Evolutionary conservation across 2,329 filamentous ascomycete genomes (phyloP).

Genomic region (Hirsutella rhossiliensis): DNA sequence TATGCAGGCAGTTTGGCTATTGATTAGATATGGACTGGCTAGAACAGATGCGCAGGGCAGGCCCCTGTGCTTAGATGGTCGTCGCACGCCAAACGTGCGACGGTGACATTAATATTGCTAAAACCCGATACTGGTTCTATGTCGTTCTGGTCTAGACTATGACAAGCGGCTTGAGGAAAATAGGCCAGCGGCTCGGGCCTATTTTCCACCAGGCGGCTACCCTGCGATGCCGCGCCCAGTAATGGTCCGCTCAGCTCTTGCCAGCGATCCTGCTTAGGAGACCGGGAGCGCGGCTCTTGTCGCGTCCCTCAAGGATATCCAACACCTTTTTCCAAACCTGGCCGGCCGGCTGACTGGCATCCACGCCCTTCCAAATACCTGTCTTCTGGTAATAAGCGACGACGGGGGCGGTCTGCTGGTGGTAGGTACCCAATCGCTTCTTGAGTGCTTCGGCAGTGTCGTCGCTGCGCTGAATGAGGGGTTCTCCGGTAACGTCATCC

Average conservation of each 20-base stretch:
- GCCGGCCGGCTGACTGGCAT: slow-evolving; percentile 90
- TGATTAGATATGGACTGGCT: no score
- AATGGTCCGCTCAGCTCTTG: slow-evolving; percentile 11
- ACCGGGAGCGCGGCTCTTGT: slow-evolving; percentile 22
- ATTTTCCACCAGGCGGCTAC: no score
- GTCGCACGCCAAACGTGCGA: neutral
- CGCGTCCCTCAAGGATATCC: slow-evolving; percentile 61
- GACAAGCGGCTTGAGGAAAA: neutral
- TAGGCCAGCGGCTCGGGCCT: neutral
- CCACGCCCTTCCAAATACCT: slow-evolving; percentile 91
- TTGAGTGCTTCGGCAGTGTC: slow-evolving; percentile 93
- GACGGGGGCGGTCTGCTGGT: slow-evolving; percentile 84
- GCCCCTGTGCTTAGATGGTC: no score
- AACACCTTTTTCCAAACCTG: slow-evolving; percentile 93
- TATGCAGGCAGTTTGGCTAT: no score
- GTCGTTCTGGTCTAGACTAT: neutral
- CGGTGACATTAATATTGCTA: neutral
- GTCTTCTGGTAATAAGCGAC: slow-evolving; percentile 95
- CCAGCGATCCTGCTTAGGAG: slow-evolving; percentile 25
- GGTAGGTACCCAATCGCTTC: slow-evolving; percentile 90
- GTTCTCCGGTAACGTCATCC: slow-evolving; percentile 94
- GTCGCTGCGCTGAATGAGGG: slow-evolving; percentile 88
- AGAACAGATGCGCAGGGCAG: no score
- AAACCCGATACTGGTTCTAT: neutral
- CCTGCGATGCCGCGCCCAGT: no score